Base-by-base conservation (phyloP, 208 protist species). In the Wallacemonas sp. region DNA sequence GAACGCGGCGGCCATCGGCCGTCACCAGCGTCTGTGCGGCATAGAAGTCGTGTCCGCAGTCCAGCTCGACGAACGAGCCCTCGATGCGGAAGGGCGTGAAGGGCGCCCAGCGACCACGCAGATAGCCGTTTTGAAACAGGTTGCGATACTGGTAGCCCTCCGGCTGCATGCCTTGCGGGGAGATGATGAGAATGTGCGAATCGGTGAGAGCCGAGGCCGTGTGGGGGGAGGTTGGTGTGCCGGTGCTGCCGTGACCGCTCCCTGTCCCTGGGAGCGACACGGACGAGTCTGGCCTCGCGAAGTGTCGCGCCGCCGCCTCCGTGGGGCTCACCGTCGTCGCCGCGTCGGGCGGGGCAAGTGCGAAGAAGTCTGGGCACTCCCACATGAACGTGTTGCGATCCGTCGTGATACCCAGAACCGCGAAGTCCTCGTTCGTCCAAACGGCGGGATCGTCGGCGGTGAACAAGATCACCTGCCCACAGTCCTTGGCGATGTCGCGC, bases 341-440 rank as follows among this genome's bases (percentile, higher is more conserved):
- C 17, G 13, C 42, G n/a, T 30, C 45, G 8, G 8, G 24, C 8
- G 50, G 24, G 38, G 37, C 48, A 17, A 80, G 36, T 1, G 60
- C 19, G 63, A 83, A 83, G 24, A 75, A 71, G 60, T 79, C 72
- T 4, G 72, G 77, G 53, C 77, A 83, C 63, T 83, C 77, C 73
- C 77, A 83, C 77, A 83, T 83, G 52, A 83, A 83, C 15, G 78
- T 73, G 48, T 83, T 83, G 44, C 70, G 63, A 58, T 83, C 72
- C 17, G 55, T 44, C 24, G 71, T 70, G 32, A 44, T 37, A 22
- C 45, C 60, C 21, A 79, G 44, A 10, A 83, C 63, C 36, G 48
- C 44, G 52, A 66, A 83, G 39, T 66, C 33, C 33, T 58, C 66
- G 46, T 68, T 62, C 46, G 78, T 57, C 73, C 77, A 83, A 34